These are phyloP conservation scores for Mycena vitilis DNA, from an alignment of 768 basidiomycete species.

Conservation along the genomic window DNA sequence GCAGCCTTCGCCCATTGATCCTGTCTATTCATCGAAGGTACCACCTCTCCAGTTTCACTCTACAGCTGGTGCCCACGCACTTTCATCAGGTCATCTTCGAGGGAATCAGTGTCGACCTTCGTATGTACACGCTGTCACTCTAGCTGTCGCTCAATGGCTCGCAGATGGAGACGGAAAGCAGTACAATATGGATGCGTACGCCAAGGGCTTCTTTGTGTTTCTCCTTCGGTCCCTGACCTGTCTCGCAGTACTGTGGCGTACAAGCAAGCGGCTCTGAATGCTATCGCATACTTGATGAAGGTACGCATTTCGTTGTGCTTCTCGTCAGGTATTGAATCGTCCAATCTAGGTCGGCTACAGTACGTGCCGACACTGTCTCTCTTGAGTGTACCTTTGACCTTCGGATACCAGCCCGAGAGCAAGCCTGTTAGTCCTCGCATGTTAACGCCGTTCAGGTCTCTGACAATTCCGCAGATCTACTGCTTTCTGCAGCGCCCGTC, in stretches of 20 bases:
- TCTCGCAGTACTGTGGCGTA: conserved; percentile 74
- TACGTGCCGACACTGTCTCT: conserved; percentile 47
- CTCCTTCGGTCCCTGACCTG: background rate
- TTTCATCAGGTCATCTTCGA: conserved; percentile 71
- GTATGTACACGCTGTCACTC: conserved; percentile 49
- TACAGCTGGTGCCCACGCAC: background rate
- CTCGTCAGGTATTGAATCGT: conserved; percentile 6
- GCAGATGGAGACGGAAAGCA: conserved; percentile 79
- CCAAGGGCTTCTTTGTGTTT: background rate
- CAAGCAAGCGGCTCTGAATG: conserved; percentile 83
- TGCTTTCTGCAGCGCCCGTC: conserved; percentile 76
- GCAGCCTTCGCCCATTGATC: conserved; percentile 81
- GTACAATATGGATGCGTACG: conserved; percentile 82
- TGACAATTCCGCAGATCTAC: conserved; percentile 57
- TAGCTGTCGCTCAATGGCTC: conserved; percentile 1
- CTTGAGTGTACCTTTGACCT: background rate
- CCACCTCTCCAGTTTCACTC: background rate
- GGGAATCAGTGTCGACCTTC: conserved; percentile 78
- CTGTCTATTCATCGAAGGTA: conserved; percentile 77
- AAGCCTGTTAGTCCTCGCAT: conserved; percentile 64
- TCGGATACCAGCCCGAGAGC: conserved; percentile 69
- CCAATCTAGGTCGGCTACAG: conserved; percentile 74
- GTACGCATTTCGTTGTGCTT: conserved; percentile 42
- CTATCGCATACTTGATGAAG: conserved; percentile 79
- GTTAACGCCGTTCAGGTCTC: background rate